Evolutionary conservation across 805 yeast species (phyloP), one percentile per base, ranked within the genome.

Genomic region (Kuraishia ogatae): DNA sequence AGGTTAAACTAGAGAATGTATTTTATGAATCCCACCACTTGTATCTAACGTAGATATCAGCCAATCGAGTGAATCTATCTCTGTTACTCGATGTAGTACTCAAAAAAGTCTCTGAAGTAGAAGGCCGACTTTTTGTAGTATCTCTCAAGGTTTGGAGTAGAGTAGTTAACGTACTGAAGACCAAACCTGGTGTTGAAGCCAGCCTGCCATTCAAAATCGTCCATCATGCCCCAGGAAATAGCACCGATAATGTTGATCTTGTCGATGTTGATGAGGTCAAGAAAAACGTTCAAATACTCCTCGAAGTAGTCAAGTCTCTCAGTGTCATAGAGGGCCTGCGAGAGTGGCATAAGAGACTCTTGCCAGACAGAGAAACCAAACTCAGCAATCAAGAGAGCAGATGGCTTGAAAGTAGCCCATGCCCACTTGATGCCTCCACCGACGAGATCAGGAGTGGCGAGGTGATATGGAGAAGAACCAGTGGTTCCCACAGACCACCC

Each of bases 341-440:
- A 60, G 15, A 61, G 55, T 35, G 54, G 58, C 60, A 64, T 62
- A 39, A 65, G 63, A 19, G 56, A 57, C 60, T 71, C 74, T 51
- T 64, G 56, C 65, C 65, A 66, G 53, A 62, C 68, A 22, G 71
- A 66, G 60, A 67, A 67, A 2, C 74, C 73, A 58, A 66, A 67
- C 57, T 71, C 74, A n/a, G 68, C 59, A 50, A 69, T 10, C 29
- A 48, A 62, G 48, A 67, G 52, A 19, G 66, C 57, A 8, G 71
- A 71, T 23, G 61, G 51, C 55, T 63, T 61, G 57, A 58, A 61
- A 13, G 64, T 61, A 60, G 64, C 57, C 61, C 62, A 63, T 21
- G 64, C 51, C 55, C 62, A 68, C 50, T 64, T 64, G 63, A 69
- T 65, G 28, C 58, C 59, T 11, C 61, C 65, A 51, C 70, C 62